Conservation (phyloP, 2,329 filamentous ascomycete species). For the Leptographium flavum region DNA sequence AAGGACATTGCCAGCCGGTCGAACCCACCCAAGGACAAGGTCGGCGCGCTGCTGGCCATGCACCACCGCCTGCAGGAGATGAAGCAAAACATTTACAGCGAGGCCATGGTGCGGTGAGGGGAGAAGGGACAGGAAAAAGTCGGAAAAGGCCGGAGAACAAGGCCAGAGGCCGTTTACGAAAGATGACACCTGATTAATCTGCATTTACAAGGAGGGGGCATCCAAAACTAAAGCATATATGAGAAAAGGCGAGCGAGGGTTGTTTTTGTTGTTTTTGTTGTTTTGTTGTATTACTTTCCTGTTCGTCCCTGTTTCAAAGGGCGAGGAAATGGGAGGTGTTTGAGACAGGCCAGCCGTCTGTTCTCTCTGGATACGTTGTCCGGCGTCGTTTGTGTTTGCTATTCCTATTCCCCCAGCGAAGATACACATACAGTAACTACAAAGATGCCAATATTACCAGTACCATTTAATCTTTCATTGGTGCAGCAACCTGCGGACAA, state of each 20-base stretch:
- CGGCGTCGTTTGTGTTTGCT: background rate
- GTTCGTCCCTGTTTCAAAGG: too few relatives aligned
- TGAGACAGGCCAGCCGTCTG: background rate
- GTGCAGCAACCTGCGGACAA: too few relatives aligned
- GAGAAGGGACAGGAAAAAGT: too few relatives aligned
- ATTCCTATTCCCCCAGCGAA: background rate
- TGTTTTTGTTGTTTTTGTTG: background rate
- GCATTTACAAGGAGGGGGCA: background rate
- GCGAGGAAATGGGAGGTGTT: background rate
- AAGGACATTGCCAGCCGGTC: conserved; percentile 35
- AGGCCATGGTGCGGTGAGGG: conserved; percentile 15
- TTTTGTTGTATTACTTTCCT: too few relatives aligned
- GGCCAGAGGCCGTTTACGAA: conserved; percentile 1
- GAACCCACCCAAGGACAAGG: conserved; percentile 35
- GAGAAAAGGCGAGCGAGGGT: conserved; percentile 3
- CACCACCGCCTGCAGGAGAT: conserved; percentile 36
- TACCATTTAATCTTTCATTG: background rate
- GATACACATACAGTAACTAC: background rate
- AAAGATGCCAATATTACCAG: conserved; percentile 1
- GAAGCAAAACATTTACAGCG: conserved; percentile 44
- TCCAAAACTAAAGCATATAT: background rate
- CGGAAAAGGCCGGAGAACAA: background rate
- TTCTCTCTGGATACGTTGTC: background rate
- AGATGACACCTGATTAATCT: background rate
- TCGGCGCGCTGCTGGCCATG: conserved; percentile 39